Base-by-base conservation (phyloP, 768 basidiomycete species). In the Tulasnella sp. region DNA sequence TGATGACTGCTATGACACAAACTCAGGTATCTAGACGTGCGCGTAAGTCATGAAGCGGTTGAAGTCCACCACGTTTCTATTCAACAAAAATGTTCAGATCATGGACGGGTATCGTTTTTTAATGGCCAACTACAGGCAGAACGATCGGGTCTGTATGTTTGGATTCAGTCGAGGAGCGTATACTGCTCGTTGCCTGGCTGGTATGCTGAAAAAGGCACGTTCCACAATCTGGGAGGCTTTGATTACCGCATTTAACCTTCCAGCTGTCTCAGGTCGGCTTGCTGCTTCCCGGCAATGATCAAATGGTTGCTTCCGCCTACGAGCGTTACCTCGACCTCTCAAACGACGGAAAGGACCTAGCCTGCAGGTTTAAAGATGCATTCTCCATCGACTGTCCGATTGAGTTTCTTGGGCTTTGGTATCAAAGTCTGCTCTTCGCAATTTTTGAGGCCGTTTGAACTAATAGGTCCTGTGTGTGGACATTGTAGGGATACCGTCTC, bases 321-420 rank as follows among this genome's bases (percentile, higher is more conserved):
- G 46, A 80, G 20, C 50, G 42, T 12, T 81, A 72, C 50, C 79
- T 69, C 37, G 75, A 72, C 50, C 28, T 41, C 11, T 79, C 77
- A 24, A 14, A 46, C 0, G 11, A 28, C 5, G 75, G 58, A 22
- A 80, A 81, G n/a, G 75, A 76, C 8, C 64, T 82, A 37, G 81
- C 81, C 5, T 2, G 54, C 8, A 81, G 77, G 5, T 84, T 83
- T 80, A 84, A 84, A 80, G 40, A 76, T 1, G 82, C 81, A 0
- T 84, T 83, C 72, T 81, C 79, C 11, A 41, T 79, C 20, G 80
- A 82, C 22, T 81, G 83, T 14, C 60, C 73, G 9, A 82, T 83
- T 12, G 81, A 83, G 11, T 84, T 83, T 40, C 77, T 84, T 41
- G 84, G 84, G 0, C 82, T 84, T 14, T 82, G 60, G 81, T 81